Percentiles rank a stretch among this genome's conserved stretches.
Conservation (phyloP, 768 basidiomycete species). For the Lepiota brunneoincarnata region DNA sequence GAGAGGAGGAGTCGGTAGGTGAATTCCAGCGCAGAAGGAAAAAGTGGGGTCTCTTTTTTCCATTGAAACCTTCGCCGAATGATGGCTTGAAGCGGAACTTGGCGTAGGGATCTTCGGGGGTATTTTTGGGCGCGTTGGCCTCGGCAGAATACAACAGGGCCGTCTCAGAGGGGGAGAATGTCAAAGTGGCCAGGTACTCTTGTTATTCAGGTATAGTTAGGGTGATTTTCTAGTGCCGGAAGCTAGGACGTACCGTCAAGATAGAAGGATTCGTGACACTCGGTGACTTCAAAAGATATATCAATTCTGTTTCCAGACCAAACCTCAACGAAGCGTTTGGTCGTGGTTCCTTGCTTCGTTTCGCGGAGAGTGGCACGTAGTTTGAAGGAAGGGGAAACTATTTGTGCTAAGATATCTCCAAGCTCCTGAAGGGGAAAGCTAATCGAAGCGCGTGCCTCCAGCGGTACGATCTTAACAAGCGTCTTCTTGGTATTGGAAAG, state of each 20-base stretch:
- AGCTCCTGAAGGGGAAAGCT: conserved; percentile 31
- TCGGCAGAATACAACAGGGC: conserved; percentile 64
- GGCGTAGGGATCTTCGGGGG: conserved; percentile 29
- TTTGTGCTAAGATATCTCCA: conserved; percentile 37
- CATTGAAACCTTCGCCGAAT: conserved; percentile 61
- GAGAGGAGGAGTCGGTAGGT: not conserved
- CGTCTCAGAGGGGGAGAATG: conserved; percentile 52
- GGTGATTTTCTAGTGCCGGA: not conserved
- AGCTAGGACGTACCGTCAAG: conserved; percentile 45
- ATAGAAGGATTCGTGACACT: conserved; percentile 57
- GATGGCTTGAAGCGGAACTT: conserved; percentile 57
- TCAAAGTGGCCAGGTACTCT: conserved; percentile 53
- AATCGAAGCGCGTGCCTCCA: conserved; percentile 17
- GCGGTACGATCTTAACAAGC: conserved; percentile 36
- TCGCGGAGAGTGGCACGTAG: conserved; percentile 33
- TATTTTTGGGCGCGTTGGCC: conserved; percentile 32
- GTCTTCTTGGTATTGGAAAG: conserved; percentile 44
- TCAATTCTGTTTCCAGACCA: conserved; percentile 47
- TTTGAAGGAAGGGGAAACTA: conserved; percentile 34
- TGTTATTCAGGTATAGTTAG: not conserved
- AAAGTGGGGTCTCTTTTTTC: conserved; percentile 48
- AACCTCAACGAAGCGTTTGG: conserved; percentile 57
- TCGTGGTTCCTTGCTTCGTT: conserved; percentile 25
- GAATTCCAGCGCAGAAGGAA: conserved; percentile 53
- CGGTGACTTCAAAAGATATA: conserved; percentile 52